Percentiles rank a stretch among this genome's conserved stretches.
These are phyloP conservation scores for Mycena amicta DNA, from an alignment of 768 basidiomycete genomes.

Conservation along the genomic window DNA sequence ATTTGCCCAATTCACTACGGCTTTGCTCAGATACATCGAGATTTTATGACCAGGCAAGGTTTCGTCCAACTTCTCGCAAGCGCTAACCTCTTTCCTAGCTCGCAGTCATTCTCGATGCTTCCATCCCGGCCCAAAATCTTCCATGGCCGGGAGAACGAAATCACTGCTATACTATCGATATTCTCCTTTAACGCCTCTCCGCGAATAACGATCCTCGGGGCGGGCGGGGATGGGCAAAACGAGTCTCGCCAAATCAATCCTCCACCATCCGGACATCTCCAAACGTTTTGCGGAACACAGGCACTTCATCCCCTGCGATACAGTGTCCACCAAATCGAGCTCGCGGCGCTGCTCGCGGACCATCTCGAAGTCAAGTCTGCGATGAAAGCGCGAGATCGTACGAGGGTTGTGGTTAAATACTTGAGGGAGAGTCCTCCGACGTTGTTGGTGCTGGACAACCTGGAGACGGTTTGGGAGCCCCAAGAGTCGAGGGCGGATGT, in stretches of 20 bases:
- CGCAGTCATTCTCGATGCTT: background rate
- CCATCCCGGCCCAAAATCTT: background rate
- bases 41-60: background rate
- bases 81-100: background rate
- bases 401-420: background rate
- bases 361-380: background rate
- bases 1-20: background rate
- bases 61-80: background rate
- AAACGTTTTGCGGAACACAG: background rate
- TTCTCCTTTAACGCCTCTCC: background rate
- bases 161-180: background rate
- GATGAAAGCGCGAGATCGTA: background rate
- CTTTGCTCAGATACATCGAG: background rate
- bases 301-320: background rate
- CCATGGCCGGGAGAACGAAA: background rate
- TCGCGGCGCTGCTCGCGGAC: background rate
- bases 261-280: background rate
- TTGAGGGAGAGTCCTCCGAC: background rate
- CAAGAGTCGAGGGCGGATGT: background rate
- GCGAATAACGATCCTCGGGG: background rate
- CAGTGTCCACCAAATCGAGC: background rate
- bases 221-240: slow-evolving; percentile 1
- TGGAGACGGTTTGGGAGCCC: background rate
- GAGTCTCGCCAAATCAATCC: background rate
- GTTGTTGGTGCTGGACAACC: background rate